Percentiles rank a stretch among this genome's conserved stretches.
Evolutionary conservation across 129 eudicot species (phyloP).

Genomic region (Pittosporum tobira): DNA sequence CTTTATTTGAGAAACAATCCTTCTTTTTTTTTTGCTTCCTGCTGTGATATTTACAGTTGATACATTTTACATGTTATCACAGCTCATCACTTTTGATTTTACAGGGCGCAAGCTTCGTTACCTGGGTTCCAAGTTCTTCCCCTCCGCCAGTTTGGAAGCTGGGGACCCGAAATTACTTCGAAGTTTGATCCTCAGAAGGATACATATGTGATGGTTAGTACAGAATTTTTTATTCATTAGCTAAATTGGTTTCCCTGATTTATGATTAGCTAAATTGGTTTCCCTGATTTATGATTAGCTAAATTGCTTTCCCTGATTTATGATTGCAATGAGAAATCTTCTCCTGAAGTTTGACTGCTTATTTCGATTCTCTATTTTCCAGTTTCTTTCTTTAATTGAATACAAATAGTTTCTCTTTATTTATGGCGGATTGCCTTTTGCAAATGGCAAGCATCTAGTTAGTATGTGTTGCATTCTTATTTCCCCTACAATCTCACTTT

Average conservation of each 20-base stretch:
- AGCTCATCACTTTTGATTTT: not conserved
- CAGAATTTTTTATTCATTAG: not conserved
- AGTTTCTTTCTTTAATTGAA: too few relatives aligned
- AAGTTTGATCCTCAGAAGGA: conserved; percentile 85
- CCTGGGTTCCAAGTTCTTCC: conserved; percentile 81
- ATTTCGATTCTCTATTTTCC: too few relatives aligned
- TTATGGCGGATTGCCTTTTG: too few relatives aligned
- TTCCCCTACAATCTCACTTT: too few relatives aligned
- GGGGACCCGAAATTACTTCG: conserved; percentile 88
- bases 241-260: not conserved
- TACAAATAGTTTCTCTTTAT: too few relatives aligned
- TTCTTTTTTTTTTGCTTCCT: not conserved
- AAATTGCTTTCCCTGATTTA: not conserved
- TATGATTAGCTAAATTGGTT: not conserved
- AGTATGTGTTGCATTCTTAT: too few relatives aligned
- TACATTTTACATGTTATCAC: not conserved
- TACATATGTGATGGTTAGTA: conserved; percentile 74
- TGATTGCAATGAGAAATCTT: not conserved
- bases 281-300: not conserved
- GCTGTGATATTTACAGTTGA: not conserved
- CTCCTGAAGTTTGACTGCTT: too few relatives aligned
- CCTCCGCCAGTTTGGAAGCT: conserved; percentile 86
- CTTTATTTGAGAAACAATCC: not conserved
- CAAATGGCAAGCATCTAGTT: too few relatives aligned
- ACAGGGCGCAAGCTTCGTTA: conserved; percentile 75